Conservation (phyloP, 176 grass and related monocot species). For the Bromus sterilis region DNA sequence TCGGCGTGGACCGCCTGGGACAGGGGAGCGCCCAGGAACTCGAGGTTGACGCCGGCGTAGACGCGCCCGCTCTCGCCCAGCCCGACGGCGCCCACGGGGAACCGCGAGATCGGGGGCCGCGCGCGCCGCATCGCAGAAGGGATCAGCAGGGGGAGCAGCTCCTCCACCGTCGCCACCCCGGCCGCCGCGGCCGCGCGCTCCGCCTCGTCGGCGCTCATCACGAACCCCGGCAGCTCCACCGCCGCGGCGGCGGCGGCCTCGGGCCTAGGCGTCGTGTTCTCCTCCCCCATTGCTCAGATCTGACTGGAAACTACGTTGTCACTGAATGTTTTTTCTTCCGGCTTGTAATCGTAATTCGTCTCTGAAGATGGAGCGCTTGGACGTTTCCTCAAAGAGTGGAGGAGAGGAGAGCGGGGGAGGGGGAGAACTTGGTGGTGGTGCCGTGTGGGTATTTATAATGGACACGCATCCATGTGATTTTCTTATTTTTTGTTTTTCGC, state of each 20-base stretch:
- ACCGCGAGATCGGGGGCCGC: slow-evolving; percentile 56
- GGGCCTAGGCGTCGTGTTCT: slow-evolving; percentile 16
- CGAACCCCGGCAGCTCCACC: slow-evolving; percentile 49
- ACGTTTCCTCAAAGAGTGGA: slow-evolving; percentile 49
- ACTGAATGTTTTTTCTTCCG: neutral
- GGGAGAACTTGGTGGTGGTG: slow-evolving; percentile 3
- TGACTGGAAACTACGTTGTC: neutral
- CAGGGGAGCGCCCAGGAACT: slow-evolving; percentile 62
- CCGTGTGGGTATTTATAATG: slow-evolving; percentile 52
- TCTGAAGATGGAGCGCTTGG: neutral
- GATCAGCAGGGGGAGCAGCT: slow-evolving; percentile 71
- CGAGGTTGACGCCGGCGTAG: slow-evolving; percentile 85
- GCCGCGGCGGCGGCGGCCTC: slow-evolving; percentile 3
- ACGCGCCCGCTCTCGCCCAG: slow-evolving; percentile 71
- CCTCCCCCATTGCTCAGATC: slow-evolving; percentile 61
- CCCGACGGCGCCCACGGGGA: slow-evolving; percentile 78
- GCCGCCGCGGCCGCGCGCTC: slow-evolving; percentile 38
- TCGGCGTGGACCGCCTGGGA: slow-evolving; percentile 78
- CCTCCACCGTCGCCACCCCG: slow-evolving; percentile 47
- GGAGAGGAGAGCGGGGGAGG: neutral
- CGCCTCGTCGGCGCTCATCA: slow-evolving; percentile 64
- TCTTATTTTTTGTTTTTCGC: neutral
- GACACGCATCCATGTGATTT: neutral
- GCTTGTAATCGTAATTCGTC: slow-evolving; percentile 5
- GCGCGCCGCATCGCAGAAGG: slow-evolving; percentile 58